Evolutionary conservation across 768 basidiomycete species (phyloP), one percentile per base, ranked within the genome.

Genomic region (Serendipita sp.): DNA sequence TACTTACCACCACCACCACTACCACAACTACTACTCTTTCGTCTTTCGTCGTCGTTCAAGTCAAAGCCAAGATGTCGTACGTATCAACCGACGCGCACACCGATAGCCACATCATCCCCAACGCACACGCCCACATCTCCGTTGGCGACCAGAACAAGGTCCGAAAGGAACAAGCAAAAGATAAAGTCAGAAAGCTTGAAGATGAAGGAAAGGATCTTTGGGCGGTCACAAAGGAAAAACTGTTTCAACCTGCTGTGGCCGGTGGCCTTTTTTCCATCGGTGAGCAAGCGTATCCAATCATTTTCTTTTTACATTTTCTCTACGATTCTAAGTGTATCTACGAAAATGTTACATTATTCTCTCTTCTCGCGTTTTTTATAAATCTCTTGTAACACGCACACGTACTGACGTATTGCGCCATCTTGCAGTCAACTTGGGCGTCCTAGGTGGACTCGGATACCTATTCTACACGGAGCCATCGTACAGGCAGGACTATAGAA

Each of bases 201-300:
- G 78, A 78, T 35, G 83, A 85, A 70, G 78, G 80, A 34, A 71
- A 75, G 63, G 78, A 83, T 65, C 68, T 83, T 10, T 85, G 81
- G 80, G 74, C 78, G 7, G 67, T 77, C 30, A 72, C 79, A 3
- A 83, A 82, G 68, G 73, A 79, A 34, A 77, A 80, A 68, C 69
- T 89, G 30, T 74, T 89, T 66, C 78, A 81, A 34, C 87, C 88
- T 13, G 82, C 82, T 30, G 81, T 86, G 62, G 83, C 84, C 8
- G 86, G 89, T 32, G 88, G 89, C 47, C 74, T 89, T 34, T 68
- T 89, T 66, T 87, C 87, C 47, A 71, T 89, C 53, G 78, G 87
- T 87, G 67, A 16, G 80, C 76, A 5, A 35, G 32, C 35, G 48
- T 63, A 10, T 56, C 45, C 46, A 41, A 11, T 3, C 28, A 41